Conservation (phyloP, 345 rosid genomes). For the Brassica incana region DNA sequence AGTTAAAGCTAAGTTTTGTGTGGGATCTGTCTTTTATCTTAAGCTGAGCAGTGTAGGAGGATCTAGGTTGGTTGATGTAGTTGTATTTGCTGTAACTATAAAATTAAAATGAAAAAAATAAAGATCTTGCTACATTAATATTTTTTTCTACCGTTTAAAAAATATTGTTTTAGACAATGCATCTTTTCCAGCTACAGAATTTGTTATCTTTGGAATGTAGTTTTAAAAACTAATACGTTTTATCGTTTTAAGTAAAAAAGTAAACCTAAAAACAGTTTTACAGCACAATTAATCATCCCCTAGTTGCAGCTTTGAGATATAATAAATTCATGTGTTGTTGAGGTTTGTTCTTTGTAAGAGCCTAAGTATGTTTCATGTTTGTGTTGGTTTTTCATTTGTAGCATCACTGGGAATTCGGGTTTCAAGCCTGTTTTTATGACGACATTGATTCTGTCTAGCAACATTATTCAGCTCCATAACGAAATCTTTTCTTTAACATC, state of each 20-base stretch:
- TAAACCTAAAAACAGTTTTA: too few species aligned
- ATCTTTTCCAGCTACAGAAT: too few species aligned
- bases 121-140: too few species aligned
- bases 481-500: neutral
- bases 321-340: slow-evolving; percentile 14
- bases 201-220: too few species aligned
- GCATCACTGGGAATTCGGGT: slow-evolving; percentile 74
- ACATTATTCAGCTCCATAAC: neutral
- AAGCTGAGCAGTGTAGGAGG: slow-evolving; percentile 88
- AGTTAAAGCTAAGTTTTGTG: slow-evolving; percentile 1
- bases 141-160: too few species aligned
- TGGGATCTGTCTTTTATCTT: slow-evolving; percentile 5
- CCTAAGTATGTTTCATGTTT: neutral
- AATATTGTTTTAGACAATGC: too few species aligned
- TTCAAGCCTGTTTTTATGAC: slow-evolving; percentile 81
- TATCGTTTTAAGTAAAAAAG: too few species aligned
- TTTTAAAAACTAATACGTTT: too few species aligned
- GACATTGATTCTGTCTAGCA: slow-evolving; percentile 64
- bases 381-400: slow-evolving; percentile 28
- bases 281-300: too few species aligned
- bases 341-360: slow-evolving; percentile 14
- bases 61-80: slow-evolving; percentile 45
- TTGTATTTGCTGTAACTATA: too few species aligned
- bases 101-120: too few species aligned
- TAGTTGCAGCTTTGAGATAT: slow-evolving; percentile 74